Evolutionary conservation across 1,139 yeast species (phyloP).

Genomic region (Kluyveromyces sp.): DNA sequence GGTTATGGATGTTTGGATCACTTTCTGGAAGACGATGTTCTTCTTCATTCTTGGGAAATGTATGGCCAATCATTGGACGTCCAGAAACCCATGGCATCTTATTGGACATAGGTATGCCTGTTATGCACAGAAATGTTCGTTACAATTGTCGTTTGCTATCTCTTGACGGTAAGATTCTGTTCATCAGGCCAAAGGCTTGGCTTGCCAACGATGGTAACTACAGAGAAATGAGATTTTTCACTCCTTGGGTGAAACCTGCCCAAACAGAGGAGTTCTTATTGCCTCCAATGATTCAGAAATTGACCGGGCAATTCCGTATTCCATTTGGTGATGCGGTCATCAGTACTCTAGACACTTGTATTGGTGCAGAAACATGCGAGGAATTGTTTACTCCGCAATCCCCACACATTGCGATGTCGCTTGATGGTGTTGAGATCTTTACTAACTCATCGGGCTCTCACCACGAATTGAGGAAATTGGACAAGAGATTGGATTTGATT

Average conservation of each 20-base stretch:
- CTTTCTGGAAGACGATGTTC: constrained; percentile 82
- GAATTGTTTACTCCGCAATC: constrained; percentile 94
- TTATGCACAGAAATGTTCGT: constrained; percentile 76
- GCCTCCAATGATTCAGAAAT: constrained; percentile 56
- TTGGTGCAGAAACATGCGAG: constrained; percentile 97
- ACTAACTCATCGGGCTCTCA: constrained; percentile 96
- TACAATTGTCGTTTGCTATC: constrained; percentile 88
- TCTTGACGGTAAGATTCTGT: constrained; percentile 64
- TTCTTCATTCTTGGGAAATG: constrained; percentile 91
- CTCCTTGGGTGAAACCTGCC: constrained; percentile 83
- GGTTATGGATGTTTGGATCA: constrained; percentile 97
- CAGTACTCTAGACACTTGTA: constrained; percentile 72
- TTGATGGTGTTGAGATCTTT: constrained; percentile 93
- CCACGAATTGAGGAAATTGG: constrained; percentile 84
- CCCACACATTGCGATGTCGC: constrained; percentile 85
- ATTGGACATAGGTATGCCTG: constrained; percentile 91
- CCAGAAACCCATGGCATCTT: constrained; percentile 66
- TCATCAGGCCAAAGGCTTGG: constrained; percentile 87
- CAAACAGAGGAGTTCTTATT: constrained; percentile 63
- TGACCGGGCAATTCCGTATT: constrained; percentile 60
- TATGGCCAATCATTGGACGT: constrained; percentile 66
- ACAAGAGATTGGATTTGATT: constrained; percentile 76
- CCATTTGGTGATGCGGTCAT: constrained; percentile 87
- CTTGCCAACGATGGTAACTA: constrained; percentile 97
- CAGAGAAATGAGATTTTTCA: constrained; percentile 93